Evolutionary conservation across 2,329 filamentous ascomycete species (phyloP).

Genomic region (Botryotinia globosa): DNA sequence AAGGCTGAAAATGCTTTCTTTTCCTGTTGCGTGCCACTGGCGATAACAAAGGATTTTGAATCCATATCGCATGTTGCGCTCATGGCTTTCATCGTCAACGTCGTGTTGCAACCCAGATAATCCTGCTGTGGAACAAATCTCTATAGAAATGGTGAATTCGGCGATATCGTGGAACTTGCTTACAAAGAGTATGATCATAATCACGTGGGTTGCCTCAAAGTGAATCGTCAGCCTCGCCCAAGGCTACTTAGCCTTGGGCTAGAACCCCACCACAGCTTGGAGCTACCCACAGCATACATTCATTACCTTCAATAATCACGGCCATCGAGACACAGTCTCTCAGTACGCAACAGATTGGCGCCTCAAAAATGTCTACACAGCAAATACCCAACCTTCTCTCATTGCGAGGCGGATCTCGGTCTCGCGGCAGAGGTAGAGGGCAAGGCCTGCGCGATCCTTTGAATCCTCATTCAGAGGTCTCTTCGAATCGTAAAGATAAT

Average conservation of each 20-base stretch:
- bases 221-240: background rate
- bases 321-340: background rate
- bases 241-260: background rate
- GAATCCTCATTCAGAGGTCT: slow-evolving; percentile 13
- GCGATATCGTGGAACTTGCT: background rate
- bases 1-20: background rate
- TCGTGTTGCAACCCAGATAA: background rate
- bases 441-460: slow-evolving; percentile 41
- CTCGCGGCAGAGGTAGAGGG: slow-evolving; percentile 43
- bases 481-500: slow-evolving; percentile 52
- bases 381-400: slow-evolving; percentile 77
- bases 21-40: background rate
- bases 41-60: background rate
- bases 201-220: background rate
- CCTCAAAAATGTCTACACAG: slow-evolving; percentile 59
- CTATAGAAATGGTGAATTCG: background rate
- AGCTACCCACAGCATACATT: background rate
- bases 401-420: slow-evolving; percentile 48
- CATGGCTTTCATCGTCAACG: background rate
- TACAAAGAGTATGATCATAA: background rate
- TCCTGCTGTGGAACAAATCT: background rate
- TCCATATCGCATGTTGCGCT: background rate
- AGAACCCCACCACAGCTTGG: slow-evolving; percentile 5
- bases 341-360: background rate
- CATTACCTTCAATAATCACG: background rate